Conservation (phyloP, 495 filamentous ascomycete genomes). For the Symbiotaphrina buchneri region DNA sequence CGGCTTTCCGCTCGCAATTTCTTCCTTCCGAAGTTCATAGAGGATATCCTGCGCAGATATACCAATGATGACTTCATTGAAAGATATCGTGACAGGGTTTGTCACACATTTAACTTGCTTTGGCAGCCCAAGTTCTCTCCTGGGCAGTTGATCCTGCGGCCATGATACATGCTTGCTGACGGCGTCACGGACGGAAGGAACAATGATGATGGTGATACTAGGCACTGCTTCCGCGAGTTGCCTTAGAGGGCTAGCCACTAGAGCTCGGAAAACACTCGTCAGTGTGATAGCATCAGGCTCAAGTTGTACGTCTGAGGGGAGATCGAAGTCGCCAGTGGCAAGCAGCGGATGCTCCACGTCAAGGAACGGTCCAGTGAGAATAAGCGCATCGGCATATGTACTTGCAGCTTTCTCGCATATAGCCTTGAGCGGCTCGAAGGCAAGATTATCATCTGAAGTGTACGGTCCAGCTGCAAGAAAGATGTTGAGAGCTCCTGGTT, state of each 20-base stretch:
- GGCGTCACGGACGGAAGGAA: constrained; percentile 74
- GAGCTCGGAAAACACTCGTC: constrained; percentile 58
- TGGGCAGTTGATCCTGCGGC: constrained; percentile 65
- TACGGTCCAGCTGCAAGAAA: constrained; percentile 72
- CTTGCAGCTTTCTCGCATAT: constrained; percentile 58
- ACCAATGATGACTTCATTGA: constrained; percentile 68
- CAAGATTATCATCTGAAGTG: constrained; percentile 74
- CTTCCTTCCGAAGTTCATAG: constrained; percentile 54
- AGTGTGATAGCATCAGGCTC: constrained; percentile 62
- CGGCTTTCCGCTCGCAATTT: constrained; percentile 36
- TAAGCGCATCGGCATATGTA: constrained; percentile 51
- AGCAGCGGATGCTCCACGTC: constrained; percentile 83
- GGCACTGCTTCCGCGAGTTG: constrained; percentile 43
- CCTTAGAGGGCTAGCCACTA: constrained; percentile 44
- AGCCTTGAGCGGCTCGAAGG: constrained; percentile 65
- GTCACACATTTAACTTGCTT: constrained; percentile 55
- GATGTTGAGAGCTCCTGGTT: constrained; percentile 41
- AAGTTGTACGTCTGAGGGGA: constrained; percentile 45
- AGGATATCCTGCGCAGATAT: constrained; percentile 69
- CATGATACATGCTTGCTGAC: constrained; percentile 66
- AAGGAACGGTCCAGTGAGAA: constrained; percentile 72
- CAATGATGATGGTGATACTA: constrained; percentile 53
- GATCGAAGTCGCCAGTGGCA: constrained; percentile 70
- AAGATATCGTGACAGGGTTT: constrained; percentile 64
- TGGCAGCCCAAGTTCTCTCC: constrained; percentile 50